A percentile compares a stretch with the other conserved stretches of the same genome.
phyloP scores from a whole-genome alignment of 768 basidiomycete species.

The Auricularia auricula-judae region DNA sequence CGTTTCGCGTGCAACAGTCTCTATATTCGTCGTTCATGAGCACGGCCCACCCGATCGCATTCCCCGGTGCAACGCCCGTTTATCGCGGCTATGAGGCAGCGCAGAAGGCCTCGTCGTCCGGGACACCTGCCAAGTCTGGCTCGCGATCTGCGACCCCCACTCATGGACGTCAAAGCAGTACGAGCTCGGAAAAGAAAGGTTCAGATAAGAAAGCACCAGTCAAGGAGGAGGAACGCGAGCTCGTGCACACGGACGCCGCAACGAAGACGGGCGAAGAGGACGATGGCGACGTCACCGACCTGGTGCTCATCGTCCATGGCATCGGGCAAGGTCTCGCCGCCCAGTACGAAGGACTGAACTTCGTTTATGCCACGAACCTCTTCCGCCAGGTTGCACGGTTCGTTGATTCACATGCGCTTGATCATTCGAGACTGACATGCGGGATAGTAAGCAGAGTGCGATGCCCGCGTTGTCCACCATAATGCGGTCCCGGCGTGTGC shows the following conservation, averaged over 20 bases:
- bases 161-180: background rate
- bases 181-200: background rate
- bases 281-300: constrained; percentile 22
- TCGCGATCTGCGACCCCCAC: background rate
- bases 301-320: constrained; percentile 33
- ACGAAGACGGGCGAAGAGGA: constrained; percentile 7
- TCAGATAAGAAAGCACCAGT: background rate
- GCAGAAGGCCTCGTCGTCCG: constrained; percentile 4
- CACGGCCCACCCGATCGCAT: constrained; percentile 9
- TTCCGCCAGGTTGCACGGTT: constrained; percentile 26
- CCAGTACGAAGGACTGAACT: constrained; percentile 30
- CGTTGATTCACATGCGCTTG: background rate
- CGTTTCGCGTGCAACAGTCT: constrained; percentile 5
- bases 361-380: constrained; percentile 31
- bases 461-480: constrained; percentile 29
- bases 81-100: constrained; percentile 28
- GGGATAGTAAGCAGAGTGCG: constrained; percentile 22
- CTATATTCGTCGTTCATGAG: constrained; percentile 1
- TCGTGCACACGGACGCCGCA: constrained; percentile 20
- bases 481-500: constrained; percentile 27
- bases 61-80: constrained; percentile 21
- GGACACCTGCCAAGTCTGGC: constrained; percentile 10
- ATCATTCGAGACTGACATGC: background rate
- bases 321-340: constrained; percentile 28
- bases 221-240: constrained; percentile 11